Evolutionary conservation across 2,329 filamentous ascomycete species (phyloP), one percentile per base, ranked within the genome.

Genomic region (Elsinoe perseae): DNA sequence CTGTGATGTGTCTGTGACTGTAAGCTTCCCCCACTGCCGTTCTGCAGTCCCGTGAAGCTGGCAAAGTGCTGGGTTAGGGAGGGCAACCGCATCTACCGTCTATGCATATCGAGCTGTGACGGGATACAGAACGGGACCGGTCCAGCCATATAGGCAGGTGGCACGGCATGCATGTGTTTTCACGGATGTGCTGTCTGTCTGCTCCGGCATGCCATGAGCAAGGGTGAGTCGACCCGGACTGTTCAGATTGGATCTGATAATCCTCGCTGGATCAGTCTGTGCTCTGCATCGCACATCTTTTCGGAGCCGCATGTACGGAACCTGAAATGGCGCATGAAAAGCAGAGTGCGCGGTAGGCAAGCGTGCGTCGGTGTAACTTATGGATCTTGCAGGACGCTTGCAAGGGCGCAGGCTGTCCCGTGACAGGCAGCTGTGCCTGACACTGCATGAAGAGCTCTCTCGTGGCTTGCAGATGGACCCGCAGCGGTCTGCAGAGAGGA

Each of bases 331-430:
- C 48, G 48, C 30, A 52, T 18, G 28, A 18, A 27, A 48, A 18
- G 25, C 25, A 28, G 25, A n/a, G 18, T 44, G 40, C 40, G 40
- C n/a, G 40, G 40, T n/a, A 44, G 40, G 21, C 4, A 44, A 44
- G 40, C 21, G 40, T 44, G 40, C 40, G 40, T 25, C 40, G 9
- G 40, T 18, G 27, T 18, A n/a, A n/a, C n/a, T n/a, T n/a, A 23
- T 52, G 44, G 48, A 52, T 52, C 48, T 34, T 38, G 48, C 48
- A 52, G 48, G 20, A 52, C 16, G 48, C 28, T 52, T 52, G 48
- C 32, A 52, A 21, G 48, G 44, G 25, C 44, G 44, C 44, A 50
- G 27, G 44, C 14, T 50, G 48, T 52, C 48, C 32, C 48, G 32
- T 52, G 48, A 52, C 48, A 52, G 18, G 25, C 12, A 16, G 30